These are phyloP conservation scores for Sugiyamaella paludigena DNA, from an alignment of 1,139 yeast genomes.

Conservation along the genomic window DNA sequence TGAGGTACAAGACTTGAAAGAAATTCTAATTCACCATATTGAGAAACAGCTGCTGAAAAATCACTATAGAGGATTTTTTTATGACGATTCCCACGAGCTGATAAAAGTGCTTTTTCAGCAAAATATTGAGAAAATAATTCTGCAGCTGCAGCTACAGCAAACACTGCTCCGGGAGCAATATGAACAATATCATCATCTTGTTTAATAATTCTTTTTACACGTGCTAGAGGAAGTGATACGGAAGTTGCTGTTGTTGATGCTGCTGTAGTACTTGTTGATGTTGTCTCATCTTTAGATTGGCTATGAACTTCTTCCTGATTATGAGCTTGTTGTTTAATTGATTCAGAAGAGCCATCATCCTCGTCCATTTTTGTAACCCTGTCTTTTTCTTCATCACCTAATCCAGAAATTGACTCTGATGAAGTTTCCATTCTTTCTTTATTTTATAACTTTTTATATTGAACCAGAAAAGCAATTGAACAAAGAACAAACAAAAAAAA, in stretches of 20 bases:
- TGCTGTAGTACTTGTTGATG: neutral
- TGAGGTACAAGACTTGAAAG: constrained; percentile 41
- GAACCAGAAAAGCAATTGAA: too few relatives aligned
- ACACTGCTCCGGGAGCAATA: constrained; percentile 76
- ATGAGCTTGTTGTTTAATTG: too few relatives aligned
- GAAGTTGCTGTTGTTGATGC: neutral
- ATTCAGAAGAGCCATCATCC: too few relatives aligned
- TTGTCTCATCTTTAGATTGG: too few relatives aligned
- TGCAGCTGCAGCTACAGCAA: constrained; percentile 82
- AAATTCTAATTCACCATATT: constrained; percentile 66
- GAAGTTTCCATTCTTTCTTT: too few relatives aligned
- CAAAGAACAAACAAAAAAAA: too few relatives aligned
- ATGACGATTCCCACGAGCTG: constrained; percentile 66
- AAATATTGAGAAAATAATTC: constrained; percentile 79
- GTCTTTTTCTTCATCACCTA: too few relatives aligned
- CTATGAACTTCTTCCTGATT: too few relatives aligned
- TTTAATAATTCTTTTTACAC: constrained; percentile 79
- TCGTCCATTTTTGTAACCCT: too few relatives aligned
- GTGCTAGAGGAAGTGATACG: constrained; percentile 56
- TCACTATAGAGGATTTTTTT: constrained; percentile 73
- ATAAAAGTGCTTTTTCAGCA: constrained; percentile 72
- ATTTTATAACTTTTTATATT: too few relatives aligned
- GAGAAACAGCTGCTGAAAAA: constrained; percentile 66
- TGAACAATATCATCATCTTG: constrained; percentile 80
- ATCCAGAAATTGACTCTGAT: too few relatives aligned